Conservation (phyloP, 495 filamentous ascomycete genomes). For the Coniosporium apollinis region DNA sequence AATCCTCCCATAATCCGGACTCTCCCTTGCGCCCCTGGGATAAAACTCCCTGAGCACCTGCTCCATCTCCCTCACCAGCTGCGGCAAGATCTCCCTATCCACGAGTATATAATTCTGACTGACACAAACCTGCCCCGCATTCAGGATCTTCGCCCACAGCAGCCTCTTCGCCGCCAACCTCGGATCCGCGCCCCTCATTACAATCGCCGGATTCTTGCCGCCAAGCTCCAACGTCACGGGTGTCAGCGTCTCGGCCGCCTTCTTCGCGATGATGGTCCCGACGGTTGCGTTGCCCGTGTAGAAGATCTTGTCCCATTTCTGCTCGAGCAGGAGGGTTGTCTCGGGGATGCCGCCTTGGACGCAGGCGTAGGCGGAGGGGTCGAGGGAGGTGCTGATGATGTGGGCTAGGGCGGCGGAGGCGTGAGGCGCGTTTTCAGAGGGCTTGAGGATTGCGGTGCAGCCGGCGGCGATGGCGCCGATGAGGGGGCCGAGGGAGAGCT, state of each 20-base stretch:
- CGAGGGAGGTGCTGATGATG: conserved; percentile 54
- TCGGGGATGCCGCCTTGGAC: conserved; percentile 70
- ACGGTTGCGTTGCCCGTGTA: conserved; percentile 72
- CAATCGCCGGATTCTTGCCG: conserved; percentile 76
- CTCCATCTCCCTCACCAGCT: conserved; percentile 61
- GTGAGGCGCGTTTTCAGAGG: conserved; percentile 61
- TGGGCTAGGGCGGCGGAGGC: conserved; percentile 65
- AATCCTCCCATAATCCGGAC: conserved; percentile 60
- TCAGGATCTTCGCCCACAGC: conserved; percentile 71
- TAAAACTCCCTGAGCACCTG: conserved; percentile 60
- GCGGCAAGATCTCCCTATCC: conserved; percentile 50
- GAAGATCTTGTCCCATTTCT: conserved; percentile 96
- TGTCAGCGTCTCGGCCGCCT: conserved; percentile 80
- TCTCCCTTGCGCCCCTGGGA: conserved; percentile 60
- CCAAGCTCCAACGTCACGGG: conserved; percentile 82
- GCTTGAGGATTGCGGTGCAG: conserved; percentile 79
- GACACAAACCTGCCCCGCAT: conserved; percentile 80
- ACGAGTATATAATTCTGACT: conserved; percentile 79
- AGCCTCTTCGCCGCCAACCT: conserved; percentile 68
- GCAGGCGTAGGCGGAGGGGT: conserved; percentile 57
- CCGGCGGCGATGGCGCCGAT: conserved; percentile 86
- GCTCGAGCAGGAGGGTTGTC: conserved; percentile 62
- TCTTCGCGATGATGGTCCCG: conserved; percentile 76
- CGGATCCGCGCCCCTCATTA: conserved; percentile 67
- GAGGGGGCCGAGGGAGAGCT: conserved; percentile 58